Base-by-base conservation (phyloP, 345 rosid genomes). In the Turnera subulata region DNA sequence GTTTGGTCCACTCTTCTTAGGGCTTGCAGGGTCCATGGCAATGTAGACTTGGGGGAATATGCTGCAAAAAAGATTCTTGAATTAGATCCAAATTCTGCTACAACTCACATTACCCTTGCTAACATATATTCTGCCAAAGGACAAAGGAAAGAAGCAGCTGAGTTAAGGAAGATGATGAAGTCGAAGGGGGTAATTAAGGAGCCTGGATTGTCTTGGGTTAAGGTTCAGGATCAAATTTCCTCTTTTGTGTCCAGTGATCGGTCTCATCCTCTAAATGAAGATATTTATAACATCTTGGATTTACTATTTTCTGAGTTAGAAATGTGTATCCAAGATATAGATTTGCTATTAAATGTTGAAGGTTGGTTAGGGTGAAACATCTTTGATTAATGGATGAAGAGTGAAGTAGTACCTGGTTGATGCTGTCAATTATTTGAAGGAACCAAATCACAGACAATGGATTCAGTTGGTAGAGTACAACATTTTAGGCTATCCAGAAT, bases 161-260 rank as follows among this genome's bases (percentile, higher is more conserved):
- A 65, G 40, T 74, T 78, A 43, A 83, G 95, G 74, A 83, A 74
- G 78, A 54, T 20, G 66, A 81, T 86, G 95, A 86, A 70, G 65
- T 66, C 78, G 19, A 92, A 76, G 71, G 97, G 98, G 8, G 67
- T 86, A 55, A 70, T 73, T 52, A 92, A 92, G 80, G 97, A 89
- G 63, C 89, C 86, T 0, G 95, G 98, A 53, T 83, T 87, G 84
- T 84, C 98, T 58, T 88, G 83, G 85, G 78, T 86, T 56, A 80
- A 80, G 75, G 55, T 86, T 48, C 79, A 73, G 66, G 84, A 83
- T 61, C 61, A 4, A 42, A 55, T 79, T 58, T 68, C 76, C 55
- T 78, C 80, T 20, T 92, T 86, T 75, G 80, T 78, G n/a, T 78
- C 98, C 53, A 78, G 88, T 25, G 91, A 89, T 72, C 63, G 52